Conservation (phyloP, 148 eudicot genomes). For the Amaranthus hypochondriacus region DNA sequence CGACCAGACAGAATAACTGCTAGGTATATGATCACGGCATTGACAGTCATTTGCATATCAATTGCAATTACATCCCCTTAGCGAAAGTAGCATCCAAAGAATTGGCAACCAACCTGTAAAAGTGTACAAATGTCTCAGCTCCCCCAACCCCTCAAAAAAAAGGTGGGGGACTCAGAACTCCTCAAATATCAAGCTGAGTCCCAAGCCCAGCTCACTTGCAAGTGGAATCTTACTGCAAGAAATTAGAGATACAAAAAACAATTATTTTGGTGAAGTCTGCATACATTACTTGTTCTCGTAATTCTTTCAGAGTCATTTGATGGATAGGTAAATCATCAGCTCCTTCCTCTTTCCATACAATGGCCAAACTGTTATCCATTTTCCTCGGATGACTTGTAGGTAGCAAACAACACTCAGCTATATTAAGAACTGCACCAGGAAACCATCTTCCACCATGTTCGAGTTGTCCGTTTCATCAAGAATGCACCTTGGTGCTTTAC, state of each 20-base stretch:
- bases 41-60: slow-evolving; percentile 92
- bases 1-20: slow-evolving; percentile 73
- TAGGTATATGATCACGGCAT: slow-evolving; percentile 82
- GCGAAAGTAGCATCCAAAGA: slow-evolving; percentile 64
- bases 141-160: neutral
- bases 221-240: too few relatives aligned
- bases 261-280: neutral
- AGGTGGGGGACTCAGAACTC: neutral
- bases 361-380: slow-evolving; percentile 56
- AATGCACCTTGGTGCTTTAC: slow-evolving; percentile 52
- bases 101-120: slow-evolving; percentile 75
- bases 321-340: slow-evolving; percentile 47
- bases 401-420: slow-evolving; percentile 74
- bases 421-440: slow-evolving; percentile 77
- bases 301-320: slow-evolving; percentile 51
- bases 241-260: neutral
- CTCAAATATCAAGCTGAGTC: too few relatives aligned
- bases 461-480: slow-evolving; percentile 59
- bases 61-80: slow-evolving; percentile 88
- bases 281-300: slow-evolving; percentile 85
- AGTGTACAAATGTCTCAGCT: neutral
- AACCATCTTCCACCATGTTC: slow-evolving; percentile 83
- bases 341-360: slow-evolving; percentile 76
- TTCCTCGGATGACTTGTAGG: slow-evolving; percentile 46
- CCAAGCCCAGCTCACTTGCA: too few relatives aligned